These are phyloP conservation scores for Leucocoprinus leucothites DNA, from an alignment of 768 basidiomycete genomes.

Conservation along the genomic window DNA sequence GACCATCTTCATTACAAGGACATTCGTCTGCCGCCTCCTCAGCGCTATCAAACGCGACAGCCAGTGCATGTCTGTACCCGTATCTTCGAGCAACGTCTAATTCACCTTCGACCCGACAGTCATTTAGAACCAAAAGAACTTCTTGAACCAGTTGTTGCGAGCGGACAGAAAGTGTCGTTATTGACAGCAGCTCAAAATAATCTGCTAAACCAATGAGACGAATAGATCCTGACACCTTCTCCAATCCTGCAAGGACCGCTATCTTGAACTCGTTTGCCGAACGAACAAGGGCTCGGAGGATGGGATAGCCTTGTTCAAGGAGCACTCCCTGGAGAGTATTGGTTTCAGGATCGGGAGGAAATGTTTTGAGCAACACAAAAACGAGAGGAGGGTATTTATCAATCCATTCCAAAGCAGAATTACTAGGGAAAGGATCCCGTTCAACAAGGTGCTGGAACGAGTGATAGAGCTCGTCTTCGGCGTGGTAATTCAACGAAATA, in stretches of 20 bases:
- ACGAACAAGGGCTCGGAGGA: constrained; percentile 48
- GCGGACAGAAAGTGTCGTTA: constrained; percentile 49
- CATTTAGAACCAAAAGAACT: constrained; percentile 56
- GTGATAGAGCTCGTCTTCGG: constrained; percentile 52
- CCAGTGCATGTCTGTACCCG: constrained; percentile 52
- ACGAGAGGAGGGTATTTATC: constrained; percentile 50
- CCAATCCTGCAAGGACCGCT: constrained; percentile 55
- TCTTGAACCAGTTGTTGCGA: constrained; percentile 53
- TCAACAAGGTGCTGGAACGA: constrained; percentile 41
- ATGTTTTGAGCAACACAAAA: constrained; percentile 47
- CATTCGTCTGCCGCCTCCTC: constrained; percentile 68
- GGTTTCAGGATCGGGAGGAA: constrained; percentile 38
- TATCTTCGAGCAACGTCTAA: constrained; percentile 24
- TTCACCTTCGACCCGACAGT: constrained; percentile 20
- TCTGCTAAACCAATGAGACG: constrained; percentile 34
- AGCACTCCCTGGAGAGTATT: constrained; percentile 26
- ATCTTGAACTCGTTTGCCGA: constrained; percentile 54
- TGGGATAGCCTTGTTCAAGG: constrained; percentile 23
- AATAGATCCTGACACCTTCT: constrained; percentile 43
- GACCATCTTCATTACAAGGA: constrained; percentile 62
- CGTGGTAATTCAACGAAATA: constrained; percentile 46
- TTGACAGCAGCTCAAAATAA: constrained; percentile 53
- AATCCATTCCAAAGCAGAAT: constrained; percentile 38
- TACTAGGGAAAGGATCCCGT: constrained; percentile 24
- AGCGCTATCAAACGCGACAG: constrained; percentile 58